These are phyloP conservation scores for Ormosia emarginata DNA, from an alignment of 306 rosid species.

Conservation along the genomic window DNA sequence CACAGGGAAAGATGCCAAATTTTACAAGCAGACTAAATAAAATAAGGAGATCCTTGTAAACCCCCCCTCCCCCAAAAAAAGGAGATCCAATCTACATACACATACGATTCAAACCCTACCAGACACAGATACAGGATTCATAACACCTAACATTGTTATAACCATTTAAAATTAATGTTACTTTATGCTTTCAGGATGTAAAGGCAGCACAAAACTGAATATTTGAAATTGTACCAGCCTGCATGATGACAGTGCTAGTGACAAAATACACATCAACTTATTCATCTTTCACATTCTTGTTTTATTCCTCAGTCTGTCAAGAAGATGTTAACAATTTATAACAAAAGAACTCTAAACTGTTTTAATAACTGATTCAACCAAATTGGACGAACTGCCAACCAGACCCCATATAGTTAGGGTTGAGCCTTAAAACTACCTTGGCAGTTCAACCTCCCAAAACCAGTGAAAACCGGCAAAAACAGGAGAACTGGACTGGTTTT, in stretches of 20 bases:
- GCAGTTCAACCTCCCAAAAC: background rate
- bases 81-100: slow-evolving; percentile 1
- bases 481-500: background rate
- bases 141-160: background rate
- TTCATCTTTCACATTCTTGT: background rate
- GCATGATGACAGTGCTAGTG: background rate
- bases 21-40: background rate
- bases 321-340: background rate
- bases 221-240: background rate
- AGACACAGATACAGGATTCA: background rate
- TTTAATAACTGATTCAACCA: background rate
- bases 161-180: background rate
- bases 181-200: background rate
- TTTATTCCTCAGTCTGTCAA: slow-evolving; percentile 1
- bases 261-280: background rate
- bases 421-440: background rate
- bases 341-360: background rate
- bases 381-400: background rate
- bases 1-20: slow-evolving; percentile 14
- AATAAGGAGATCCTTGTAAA: background rate
- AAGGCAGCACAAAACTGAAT: background rate
- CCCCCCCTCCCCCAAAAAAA: background rate
- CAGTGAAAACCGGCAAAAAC: background rate
- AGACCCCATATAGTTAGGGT: background rate
- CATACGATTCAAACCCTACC: background rate